Conservation (phyloP, 2,329 filamentous ascomycete species). For the Diaporthe sp. region DNA sequence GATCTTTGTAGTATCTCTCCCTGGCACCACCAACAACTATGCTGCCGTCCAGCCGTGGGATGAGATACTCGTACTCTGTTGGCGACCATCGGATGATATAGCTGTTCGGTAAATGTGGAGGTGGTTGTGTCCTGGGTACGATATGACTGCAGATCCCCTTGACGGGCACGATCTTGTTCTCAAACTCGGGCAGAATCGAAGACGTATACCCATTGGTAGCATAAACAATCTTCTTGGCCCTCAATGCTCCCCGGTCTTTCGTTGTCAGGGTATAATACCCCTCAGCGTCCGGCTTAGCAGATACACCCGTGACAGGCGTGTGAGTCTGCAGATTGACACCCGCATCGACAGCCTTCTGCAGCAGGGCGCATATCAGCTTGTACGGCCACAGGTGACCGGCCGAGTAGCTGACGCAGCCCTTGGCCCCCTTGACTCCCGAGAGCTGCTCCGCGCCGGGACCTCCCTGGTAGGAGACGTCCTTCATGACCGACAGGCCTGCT, state of each 20-base stretch:
- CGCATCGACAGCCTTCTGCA: slow-evolving; percentile 40
- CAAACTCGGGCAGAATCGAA: slow-evolving; percentile 48
- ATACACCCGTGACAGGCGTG: slow-evolving; percentile 44
- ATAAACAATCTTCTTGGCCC: slow-evolving; percentile 45
- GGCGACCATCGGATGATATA: slow-evolving; percentile 42
- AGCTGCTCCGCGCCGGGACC: slow-evolving; percentile 48
- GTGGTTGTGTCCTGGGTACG: slow-evolving; percentile 19
- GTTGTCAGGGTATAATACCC: slow-evolving; percentile 41
- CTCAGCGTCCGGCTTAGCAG: slow-evolving; percentile 28
- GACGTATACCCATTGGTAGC: slow-evolving; percentile 52
- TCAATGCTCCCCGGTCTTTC: slow-evolving; percentile 41
- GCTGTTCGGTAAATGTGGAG: slow-evolving; percentile 40
- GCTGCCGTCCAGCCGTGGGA: slow-evolving; percentile 54
- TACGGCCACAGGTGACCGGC: slow-evolving; percentile 49
- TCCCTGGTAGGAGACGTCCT: slow-evolving; percentile 47
- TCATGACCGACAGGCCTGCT: slow-evolving; percentile 44
- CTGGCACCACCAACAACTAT: slow-evolving; percentile 59
- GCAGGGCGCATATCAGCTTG: slow-evolving; percentile 47
- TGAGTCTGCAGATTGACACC: slow-evolving; percentile 48
- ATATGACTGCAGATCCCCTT: slow-evolving; percentile 47
- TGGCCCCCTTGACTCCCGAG: slow-evolving; percentile 52
- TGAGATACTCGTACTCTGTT: slow-evolving; percentile 51
- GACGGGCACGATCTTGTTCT: slow-evolving; percentile 48
- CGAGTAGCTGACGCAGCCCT: slow-evolving; percentile 49
- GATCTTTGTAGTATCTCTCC: slow-evolving; percentile 48